Base-by-base conservation (phyloP, 2,329 filamentous ascomycete genomes). In the Blastomyces gilchristii region DNA sequence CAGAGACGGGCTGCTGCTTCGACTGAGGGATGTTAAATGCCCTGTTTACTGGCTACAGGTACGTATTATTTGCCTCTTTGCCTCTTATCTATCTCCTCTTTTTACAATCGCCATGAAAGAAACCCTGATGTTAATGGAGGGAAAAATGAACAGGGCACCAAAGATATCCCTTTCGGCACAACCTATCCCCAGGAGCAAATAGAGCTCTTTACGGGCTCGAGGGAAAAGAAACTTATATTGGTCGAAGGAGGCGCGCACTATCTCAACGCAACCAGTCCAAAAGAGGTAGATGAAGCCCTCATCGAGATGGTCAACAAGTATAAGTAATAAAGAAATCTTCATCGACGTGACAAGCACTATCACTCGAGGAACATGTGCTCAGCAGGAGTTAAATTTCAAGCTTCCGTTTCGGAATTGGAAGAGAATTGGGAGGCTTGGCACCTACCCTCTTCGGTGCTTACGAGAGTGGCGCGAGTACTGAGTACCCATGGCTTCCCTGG, bases 21-120 rank as follows among this genome's bases (percentile, higher is more conserved):
- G 81, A 8, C 63, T 82, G 39, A 72, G 70, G 2, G 80, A 83
- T 70, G 72, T 83, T 3, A 69, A 67, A 54, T 82, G 80, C 70
- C 81, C 81, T 0, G 80, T 83, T 1, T 67, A 79, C 58, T 82
- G 81, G 81, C 63, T 83, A 63, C 69, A 79, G 69, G 78, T 80
- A 56, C 77, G 74, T 0, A 66, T 68, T 34, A 34, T 5, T 16
- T 28, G 31, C 3, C 12, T n/a, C 18, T 14, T 45, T 28, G 31
- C 3, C 12, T n/a, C 18, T 14, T 45, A 8, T 57, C 31, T n/a
- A 22, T 34, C 9, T 39, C 37, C 37, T 39, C 1, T 39, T 39
- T 39, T 12, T 11, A 11, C 9, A 39, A 39, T 39, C 9, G 37
- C 37, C 53, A 28, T 28, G 11, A 43, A 37, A 41, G n/a, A 22